These are phyloP conservation scores for Aureoboletus auriporus DNA, from an alignment of 768 basidiomycete species.

Conservation along the genomic window DNA sequence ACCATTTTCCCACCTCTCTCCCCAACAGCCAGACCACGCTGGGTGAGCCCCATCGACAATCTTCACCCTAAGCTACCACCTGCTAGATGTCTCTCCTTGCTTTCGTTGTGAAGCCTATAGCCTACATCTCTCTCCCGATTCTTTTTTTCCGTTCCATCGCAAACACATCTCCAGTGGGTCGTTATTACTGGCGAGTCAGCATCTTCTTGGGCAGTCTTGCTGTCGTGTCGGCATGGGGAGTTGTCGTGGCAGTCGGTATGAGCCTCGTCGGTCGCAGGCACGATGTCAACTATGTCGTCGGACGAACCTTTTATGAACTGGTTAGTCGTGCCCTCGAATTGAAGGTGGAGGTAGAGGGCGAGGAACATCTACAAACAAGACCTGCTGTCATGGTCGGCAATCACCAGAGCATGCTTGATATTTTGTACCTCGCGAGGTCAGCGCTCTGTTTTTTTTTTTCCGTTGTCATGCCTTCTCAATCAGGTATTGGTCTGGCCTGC, in stretches of 20 bases:
- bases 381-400: slow-evolving; percentile 82
- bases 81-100: slow-evolving; percentile 59
- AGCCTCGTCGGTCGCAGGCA: slow-evolving; percentile 62
- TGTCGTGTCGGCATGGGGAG: slow-evolving; percentile 67
- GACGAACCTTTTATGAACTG: slow-evolving; percentile 74
- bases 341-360: slow-evolving; percentile 76
- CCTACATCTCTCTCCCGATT: slow-evolving; percentile 72
- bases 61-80: slow-evolving; percentile 8
- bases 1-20: slow-evolving; percentile 31
- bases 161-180: slow-evolving; percentile 48
- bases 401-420: slow-evolving; percentile 92
- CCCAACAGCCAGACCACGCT: slow-evolving; percentile 10
- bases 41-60: slow-evolving; percentile 4
- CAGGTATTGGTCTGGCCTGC: slow-evolving; percentile 1
- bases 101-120: slow-evolving; percentile 62
- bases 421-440: slow-evolving; percentile 77
- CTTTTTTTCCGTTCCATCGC: slow-evolving; percentile 61
- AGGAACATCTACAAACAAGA: slow-evolving; percentile 67
- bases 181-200: slow-evolving; percentile 72
- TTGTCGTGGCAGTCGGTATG: slow-evolving; percentile 63
- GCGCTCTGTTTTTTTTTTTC: slow-evolving; percentile 23
- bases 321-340: slow-evolving; percentile 63
- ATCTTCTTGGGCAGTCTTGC: slow-evolving; percentile 71
- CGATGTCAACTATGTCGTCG: slow-evolving; percentile 82
- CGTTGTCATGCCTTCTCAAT: slow-evolving; percentile 9